phyloP scores from a whole-genome alignment of 1,139 yeast species.

The Candida sp. region DNA sequence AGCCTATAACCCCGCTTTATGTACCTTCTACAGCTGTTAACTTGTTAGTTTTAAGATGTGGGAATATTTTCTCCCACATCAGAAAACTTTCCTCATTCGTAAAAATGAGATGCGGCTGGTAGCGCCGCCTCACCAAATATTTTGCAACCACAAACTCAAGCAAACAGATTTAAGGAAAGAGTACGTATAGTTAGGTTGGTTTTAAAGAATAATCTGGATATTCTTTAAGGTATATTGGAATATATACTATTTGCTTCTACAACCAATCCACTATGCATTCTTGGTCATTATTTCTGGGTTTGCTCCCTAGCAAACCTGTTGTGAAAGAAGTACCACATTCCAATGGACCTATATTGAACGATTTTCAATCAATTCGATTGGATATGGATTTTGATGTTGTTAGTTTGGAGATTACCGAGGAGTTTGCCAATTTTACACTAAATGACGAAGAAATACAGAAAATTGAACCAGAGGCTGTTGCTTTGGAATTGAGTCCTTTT shows the following conservation, averaged over 20 bases:
- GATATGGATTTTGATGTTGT: not conserved
- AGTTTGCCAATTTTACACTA: not conserved
- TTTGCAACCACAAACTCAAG: slow-evolving; percentile 3
- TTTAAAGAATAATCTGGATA: not conserved
- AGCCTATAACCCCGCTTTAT: too few relatives aligned
- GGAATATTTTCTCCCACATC: not conserved
- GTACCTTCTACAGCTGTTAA: too few relatives aligned
- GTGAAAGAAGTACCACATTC: not conserved
- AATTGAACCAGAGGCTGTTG: not conserved
- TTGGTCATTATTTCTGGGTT: not conserved
- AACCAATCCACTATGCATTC: not conserved
- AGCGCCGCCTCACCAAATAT: not conserved
- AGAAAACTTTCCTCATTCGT: not conserved
- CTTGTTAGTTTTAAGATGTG: not conserved
- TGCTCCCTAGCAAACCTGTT: not conserved
- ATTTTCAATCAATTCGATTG: slow-evolving; percentile 1
- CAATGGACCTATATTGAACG: not conserved
- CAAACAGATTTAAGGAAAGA: not conserved
- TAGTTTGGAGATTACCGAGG: not conserved
- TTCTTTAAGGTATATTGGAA: not conserved
- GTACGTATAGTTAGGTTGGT: not conserved
- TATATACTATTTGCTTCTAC: not conserved
- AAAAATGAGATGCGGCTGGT: not conserved
- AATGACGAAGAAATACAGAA: not conserved
- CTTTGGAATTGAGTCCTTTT: slow-evolving; percentile 1